phyloP scores from a whole-genome alignment of 2,329 filamentous ascomycete genomes.

The Clarireedia homoeocarpa region DNA sequence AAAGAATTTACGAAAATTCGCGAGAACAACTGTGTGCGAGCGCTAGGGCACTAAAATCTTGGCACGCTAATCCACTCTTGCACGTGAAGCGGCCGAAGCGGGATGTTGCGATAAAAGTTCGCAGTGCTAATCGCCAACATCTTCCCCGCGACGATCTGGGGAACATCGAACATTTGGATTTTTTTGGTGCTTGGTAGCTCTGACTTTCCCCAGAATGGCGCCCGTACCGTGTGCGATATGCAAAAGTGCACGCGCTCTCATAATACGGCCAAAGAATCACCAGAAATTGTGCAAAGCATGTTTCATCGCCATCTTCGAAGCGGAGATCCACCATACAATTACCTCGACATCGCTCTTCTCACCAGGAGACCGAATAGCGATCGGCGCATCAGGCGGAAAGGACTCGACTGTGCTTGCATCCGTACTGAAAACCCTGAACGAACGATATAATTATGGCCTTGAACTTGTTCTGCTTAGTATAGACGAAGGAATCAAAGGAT shows the following conservation, averaged over 20 bases:
- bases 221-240: slow-evolving; percentile 71
- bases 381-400: slow-evolving; percentile 94
- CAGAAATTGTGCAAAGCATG: slow-evolving; percentile 87
- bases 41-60: slow-evolving; percentile 19
- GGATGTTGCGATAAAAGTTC: background rate
- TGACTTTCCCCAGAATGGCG: slow-evolving; percentile 44
- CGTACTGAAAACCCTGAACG: slow-evolving; percentile 89
- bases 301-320: slow-evolving; percentile 82
- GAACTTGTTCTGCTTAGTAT: slow-evolving; percentile 84
- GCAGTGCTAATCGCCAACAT: background rate
- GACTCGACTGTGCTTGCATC: slow-evolving; percentile 95
- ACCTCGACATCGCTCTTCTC: slow-evolving; percentile 71
- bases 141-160: slow-evolving; percentile 2
- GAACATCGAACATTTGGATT: background rate
- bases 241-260: slow-evolving; percentile 68
- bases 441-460: slow-evolving; percentile 78
- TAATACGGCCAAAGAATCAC: slow-evolving; percentile 90
- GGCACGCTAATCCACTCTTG: slow-evolving; percentile 9
- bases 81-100: background rate
- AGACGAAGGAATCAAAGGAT: slow-evolving; percentile 95
- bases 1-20: slow-evolving; percentile 16
- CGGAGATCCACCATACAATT: slow-evolving; percentile 91
- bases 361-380: slow-evolving; percentile 79
- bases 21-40: slow-evolving; percentile 11
- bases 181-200: background rate